A percentile compares a stretch with the other conserved stretches of the same genome.
phyloP scores from a whole-genome alignment of 2,329 filamentous ascomycete genomes.

The Gyromitra esculenta region DNA sequence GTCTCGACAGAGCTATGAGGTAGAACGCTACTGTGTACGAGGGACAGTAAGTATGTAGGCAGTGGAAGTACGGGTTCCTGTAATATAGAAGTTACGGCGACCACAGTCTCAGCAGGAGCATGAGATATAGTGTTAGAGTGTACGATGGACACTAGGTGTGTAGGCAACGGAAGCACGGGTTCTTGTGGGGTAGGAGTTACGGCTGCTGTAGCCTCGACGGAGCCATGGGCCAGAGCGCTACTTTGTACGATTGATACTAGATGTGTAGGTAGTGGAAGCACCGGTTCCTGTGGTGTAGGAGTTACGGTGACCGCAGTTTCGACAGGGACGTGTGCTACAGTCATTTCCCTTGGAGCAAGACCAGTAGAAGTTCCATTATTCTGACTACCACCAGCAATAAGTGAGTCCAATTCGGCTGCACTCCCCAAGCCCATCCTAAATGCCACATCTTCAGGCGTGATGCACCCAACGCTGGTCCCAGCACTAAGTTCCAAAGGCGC shows the following conservation, averaged over 20 bases:
- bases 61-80: slow-evolving; percentile 29
- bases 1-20: neutral
- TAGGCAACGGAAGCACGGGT: slow-evolving; percentile 1
- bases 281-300: slow-evolving; percentile 6
- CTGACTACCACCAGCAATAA: slow-evolving; percentile 8
- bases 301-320: neutral
- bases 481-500: slow-evolving; percentile 39
- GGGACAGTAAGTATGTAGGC: neutral
- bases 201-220: neutral
- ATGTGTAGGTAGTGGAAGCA: slow-evolving; percentile 4
- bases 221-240: too few species aligned
- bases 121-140: too few species aligned
- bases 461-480: slow-evolving; percentile 46
- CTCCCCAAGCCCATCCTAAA: slow-evolving; percentile 45
- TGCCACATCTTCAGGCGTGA: slow-evolving; percentile 45
- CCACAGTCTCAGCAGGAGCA: neutral
- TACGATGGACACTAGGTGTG: neutral
- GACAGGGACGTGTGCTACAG: neutral
- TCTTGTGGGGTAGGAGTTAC: slow-evolving; percentile 12
- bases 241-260: neutral
- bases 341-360: neutral
- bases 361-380: neutral
- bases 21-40: neutral
- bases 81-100: neutral
- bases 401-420: slow-evolving; percentile 18